Evolutionary conservation across 2,329 filamentous ascomycete species (phyloP), one percentile per base, ranked within the genome.

Genomic region (Nigrospora osmanthi): DNA sequence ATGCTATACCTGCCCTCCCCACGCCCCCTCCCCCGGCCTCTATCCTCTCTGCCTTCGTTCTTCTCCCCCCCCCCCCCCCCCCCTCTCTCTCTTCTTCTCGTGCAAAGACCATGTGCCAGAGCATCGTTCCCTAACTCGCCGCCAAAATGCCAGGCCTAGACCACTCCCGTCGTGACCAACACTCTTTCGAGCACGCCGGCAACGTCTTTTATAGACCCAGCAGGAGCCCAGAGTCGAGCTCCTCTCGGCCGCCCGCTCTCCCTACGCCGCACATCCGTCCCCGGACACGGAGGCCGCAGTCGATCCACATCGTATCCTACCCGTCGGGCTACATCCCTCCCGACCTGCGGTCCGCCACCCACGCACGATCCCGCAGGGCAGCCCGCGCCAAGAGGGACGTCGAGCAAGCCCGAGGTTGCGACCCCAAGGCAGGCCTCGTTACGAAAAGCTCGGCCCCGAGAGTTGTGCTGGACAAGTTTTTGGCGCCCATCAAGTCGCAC

Each of bases 301-400:
- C 72, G 45, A 76, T 78, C 51, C 71, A 73, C 56, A 75, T 78
- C 49, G 66, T 65, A 44, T 70, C 66, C 52, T 74, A 69, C 49
- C 67, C 58, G 43, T 46, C 67, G 53, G 57, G 70, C 16, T 66
- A 61, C 55, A 59, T 73, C 19, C 71, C 71, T 15, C 62, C 64
- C 47, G 71, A 75, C 46, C 54, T 73, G 38, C 65, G 69, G 52
- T 55, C 60, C 64, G 51, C 68, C 58, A 47, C 60, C 52, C 40
- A 67, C 62, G 45, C 64, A 69, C 52, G 78, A 75, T 56, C 69
- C 71, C 54, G 68, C 67, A 46, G 70, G 75, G 52, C 69, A 62
- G 47, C 52, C 10, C 57, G 55, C 46, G 33, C 16, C 17, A 19
- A 15, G 13, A 28, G 23, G 23, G 23, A 28, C 23, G 23, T 10